Base-by-base conservation (phyloP, 306 rosid species). In the Pyrus betulifolia region DNA sequence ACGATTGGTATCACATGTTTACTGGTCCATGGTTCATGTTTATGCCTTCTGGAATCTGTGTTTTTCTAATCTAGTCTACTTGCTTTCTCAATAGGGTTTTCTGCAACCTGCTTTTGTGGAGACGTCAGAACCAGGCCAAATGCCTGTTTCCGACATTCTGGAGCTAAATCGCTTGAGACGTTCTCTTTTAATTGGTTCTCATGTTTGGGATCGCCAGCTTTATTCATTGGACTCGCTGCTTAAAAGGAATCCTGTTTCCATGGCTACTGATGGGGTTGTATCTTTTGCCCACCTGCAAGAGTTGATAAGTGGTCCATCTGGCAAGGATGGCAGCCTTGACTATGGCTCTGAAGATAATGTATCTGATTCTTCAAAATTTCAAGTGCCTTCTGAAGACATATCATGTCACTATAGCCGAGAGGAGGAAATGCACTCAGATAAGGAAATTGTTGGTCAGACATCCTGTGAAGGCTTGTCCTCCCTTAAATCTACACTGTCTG, bases 121-220 rank as follows among this genome's bases (percentile, higher is more conserved):
- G 78, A 74, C 31, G 55, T 76, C 90, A 3, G 84, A 79, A 45
- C 82, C 81, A 22, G 87, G 84, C 64, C 76, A 87, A 80, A 83
- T 64, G 69, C 64, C 81, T 71, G 72, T 80, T 33, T 91, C 82
- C 58, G 99, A 93, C 76, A 79, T 88, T 82, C 84, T 96, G 74
- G 94, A 89, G 78, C 79, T 96, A 76, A 96, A 96, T 88, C 90
- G 87, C 73, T 58, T 93, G 82, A 89, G 91, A 70, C 94, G 88
- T 6, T 83, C 97, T 73, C 96, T 96, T 84, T 86, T 93, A 78
- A 89, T 96, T 82, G 84, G 86, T 74, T 89, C 96, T 40, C 89
- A 85, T 83, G 87, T 89, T 71, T 96, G 99, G 99, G 99, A 96
- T 89, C 96, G 82, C 73, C 89, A 83, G 68, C 87, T 93, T 63